These are phyloP conservation scores for Monosporascus sp. DNA, from an alignment of 2,329 filamentous ascomycete species.

Conservation along the genomic window DNA sequence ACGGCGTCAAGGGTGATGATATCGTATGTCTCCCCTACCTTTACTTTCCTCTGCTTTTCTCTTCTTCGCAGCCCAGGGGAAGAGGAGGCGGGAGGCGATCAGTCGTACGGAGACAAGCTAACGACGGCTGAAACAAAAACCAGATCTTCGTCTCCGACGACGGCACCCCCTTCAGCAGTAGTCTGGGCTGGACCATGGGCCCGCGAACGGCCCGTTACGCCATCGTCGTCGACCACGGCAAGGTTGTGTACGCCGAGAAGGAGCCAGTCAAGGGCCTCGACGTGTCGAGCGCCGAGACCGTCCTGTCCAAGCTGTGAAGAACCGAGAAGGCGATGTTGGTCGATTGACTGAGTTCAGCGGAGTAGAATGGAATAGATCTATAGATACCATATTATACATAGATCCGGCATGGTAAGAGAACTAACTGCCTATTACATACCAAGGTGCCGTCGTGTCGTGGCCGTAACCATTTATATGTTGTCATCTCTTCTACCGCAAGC, in stretches of 20 bases:
- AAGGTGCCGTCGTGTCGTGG: no score
- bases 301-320: constrained; percentile 47
- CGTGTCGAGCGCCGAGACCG: constrained; percentile 47
- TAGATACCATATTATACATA: neutral
- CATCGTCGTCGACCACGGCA: constrained; percentile 77
- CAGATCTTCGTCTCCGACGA: constrained; percentile 72
- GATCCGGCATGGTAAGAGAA: no score
- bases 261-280: constrained; percentile 46
- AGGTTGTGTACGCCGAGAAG: constrained; percentile 73
- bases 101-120: neutral
- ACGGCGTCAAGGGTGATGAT: constrained; percentile 65
- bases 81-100: neutral
- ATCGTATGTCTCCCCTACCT: constrained; percentile 37
- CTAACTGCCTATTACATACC: no score
- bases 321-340: neutral
- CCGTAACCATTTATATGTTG: no score
- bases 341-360: no score
- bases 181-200: constrained; percentile 70
- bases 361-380: neutral
- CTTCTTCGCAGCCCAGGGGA: neutral
- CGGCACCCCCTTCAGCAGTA: constrained; percentile 66
- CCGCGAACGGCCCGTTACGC: constrained; percentile 76
- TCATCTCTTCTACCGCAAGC: no score
- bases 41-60: neutral
- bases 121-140: constrained; percentile 5